Percentiles rank a stretch among this genome's conserved stretches.
These are phyloP conservation scores for Rhododendron ovatum DNA, from an alignment of 148 eudicot genomes.

Conservation along the genomic window DNA sequence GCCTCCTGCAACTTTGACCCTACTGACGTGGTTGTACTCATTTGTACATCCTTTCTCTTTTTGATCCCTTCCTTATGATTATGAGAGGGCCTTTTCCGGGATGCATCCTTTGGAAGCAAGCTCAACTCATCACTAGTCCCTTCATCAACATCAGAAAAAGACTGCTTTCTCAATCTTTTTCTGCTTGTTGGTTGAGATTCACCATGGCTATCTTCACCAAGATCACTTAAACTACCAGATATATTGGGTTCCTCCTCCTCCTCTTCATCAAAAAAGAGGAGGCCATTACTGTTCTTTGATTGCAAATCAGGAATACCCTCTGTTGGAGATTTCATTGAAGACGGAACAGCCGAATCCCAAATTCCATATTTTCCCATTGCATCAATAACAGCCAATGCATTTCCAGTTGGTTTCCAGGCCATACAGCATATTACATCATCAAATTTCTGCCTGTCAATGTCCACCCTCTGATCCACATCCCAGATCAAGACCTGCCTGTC, in stretches of 20 bases:
- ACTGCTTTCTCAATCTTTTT: slow-evolving; percentile 71
- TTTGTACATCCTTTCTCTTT: slow-evolving; percentile 30
- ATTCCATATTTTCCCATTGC: slow-evolving; percentile 87
- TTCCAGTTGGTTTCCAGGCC: slow-evolving; percentile 96
- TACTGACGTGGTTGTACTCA: slow-evolving; percentile 13
- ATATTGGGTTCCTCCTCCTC: slow-evolving; percentile 64
- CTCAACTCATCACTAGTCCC: slow-evolving; percentile 36
- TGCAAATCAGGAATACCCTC: slow-evolving; percentile 63
- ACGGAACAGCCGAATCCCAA: slow-evolving; percentile 87
- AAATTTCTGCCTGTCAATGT: slow-evolving; percentile 89
- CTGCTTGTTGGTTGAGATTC: slow-evolving; percentile 61
- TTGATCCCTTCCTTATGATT: slow-evolving; percentile 39
- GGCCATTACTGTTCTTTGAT: slow-evolving; percentile 62
- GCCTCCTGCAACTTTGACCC: slow-evolving; percentile 71
- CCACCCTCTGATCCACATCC: slow-evolving; percentile 77
- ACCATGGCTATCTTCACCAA: slow-evolving; percentile 63
- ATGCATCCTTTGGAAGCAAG: slow-evolving; percentile 36
- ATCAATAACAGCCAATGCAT: slow-evolving; percentile 90
- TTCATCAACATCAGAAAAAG: slow-evolving; percentile 45
- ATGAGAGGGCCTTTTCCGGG: slow-evolving; percentile 45
- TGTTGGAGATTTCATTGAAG: slow-evolving; percentile 88
- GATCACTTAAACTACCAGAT: slow-evolving; percentile 74
- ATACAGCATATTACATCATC: slow-evolving; percentile 69
- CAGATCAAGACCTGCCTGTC: slow-evolving; percentile 89
- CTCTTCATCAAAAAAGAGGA: slow-evolving; percentile 77